Evolutionary conservation across 2,329 filamentous ascomycete genomes (phyloP), one percentile per base, ranked within the genome.

Genomic region (Cercospora beticola): DNA sequence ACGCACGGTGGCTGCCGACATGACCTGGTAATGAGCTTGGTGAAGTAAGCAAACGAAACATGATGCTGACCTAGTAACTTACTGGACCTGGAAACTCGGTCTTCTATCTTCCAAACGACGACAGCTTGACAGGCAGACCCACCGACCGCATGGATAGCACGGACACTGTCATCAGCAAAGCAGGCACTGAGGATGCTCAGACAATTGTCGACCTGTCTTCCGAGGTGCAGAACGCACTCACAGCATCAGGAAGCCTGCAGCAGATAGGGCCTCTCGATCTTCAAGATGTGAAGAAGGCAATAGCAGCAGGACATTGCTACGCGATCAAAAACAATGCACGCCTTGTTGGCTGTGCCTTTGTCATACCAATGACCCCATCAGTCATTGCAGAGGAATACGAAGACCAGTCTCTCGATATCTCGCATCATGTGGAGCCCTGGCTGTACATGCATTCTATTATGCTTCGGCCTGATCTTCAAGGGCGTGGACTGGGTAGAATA

Each of bases 171-270:
- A 26, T 60, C 16, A 23, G 40, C 28, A 16, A 49, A 49, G 66
- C 63, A 16, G 21, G 10, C 14, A 8, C 30, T 8, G 23, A 31
- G 6, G 62, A 69, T 18, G 40, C 49, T n/a, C 21, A 66, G 16
- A 14, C 26, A 16, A 43, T 71, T 14, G 33, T 69, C 21, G 28
- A 57, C 3, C 54, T 71, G 7, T 67, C 69, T 26, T 21, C 31
- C 21, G 18, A 23, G 4, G 67, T 69, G 5, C 67, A 71, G 57
- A 56, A 28, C 6, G 36, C 49, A 9, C 58, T 69, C 23, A 64
- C 65, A n/a, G 59, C 64, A 18, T 64, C 40, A 16, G 69, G 69
- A 5, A 69, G 67, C 31, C 62, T 66, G 16, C 69, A 71, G 26
- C 62, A 66, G 18, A 54, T 67, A 5, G 61, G 61, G 0, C 61